phyloP scores from a whole-genome alignment of 768 basidiomycete species.

The Suillus subaureus region DNA sequence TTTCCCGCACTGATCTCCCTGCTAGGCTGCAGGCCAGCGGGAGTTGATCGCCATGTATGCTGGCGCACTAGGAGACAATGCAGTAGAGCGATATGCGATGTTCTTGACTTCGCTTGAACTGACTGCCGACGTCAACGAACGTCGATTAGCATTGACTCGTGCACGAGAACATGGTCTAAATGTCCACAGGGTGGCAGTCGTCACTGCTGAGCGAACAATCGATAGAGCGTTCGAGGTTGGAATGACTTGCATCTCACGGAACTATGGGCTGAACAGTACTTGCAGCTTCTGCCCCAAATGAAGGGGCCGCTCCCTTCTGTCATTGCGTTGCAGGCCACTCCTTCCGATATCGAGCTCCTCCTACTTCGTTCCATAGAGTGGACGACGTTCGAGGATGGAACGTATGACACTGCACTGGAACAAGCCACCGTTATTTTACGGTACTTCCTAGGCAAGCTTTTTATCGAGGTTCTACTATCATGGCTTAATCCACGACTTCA shows the following conservation, averaged over 20 bases:
- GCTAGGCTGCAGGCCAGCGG: constrained; percentile 71
- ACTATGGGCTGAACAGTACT: neutral
- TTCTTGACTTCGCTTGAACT: constrained; percentile 83
- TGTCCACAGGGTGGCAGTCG: constrained; percentile 74
- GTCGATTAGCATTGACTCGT: constrained; percentile 68
- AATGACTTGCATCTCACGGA: constrained; percentile 12
- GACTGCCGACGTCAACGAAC: constrained; percentile 61
- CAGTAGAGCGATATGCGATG: constrained; percentile 87
- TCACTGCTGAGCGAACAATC: constrained; percentile 77
- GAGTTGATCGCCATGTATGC: constrained; percentile 94
- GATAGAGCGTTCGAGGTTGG: constrained; percentile 67
- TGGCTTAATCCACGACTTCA: constrained; percentile 27
- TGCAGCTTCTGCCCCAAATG: constrained; percentile 36
- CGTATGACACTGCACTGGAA: constrained; percentile 76
- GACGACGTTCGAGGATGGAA: constrained; percentile 78
- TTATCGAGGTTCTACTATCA: neutral
- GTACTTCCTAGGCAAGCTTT: constrained; percentile 79
- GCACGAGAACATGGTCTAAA: constrained; percentile 87
- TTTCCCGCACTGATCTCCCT: constrained; percentile 1
- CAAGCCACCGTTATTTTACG: constrained; percentile 88
- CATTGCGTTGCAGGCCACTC: constrained; percentile 55
- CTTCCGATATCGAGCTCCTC: constrained; percentile 59
- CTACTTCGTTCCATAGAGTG: constrained; percentile 91
- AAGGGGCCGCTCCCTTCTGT: constrained; percentile 64
- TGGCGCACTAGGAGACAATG: constrained; percentile 85